Conservation (phyloP, 495 filamentous ascomycete genomes). For the Xanthoparmelia taractica region DNA sequence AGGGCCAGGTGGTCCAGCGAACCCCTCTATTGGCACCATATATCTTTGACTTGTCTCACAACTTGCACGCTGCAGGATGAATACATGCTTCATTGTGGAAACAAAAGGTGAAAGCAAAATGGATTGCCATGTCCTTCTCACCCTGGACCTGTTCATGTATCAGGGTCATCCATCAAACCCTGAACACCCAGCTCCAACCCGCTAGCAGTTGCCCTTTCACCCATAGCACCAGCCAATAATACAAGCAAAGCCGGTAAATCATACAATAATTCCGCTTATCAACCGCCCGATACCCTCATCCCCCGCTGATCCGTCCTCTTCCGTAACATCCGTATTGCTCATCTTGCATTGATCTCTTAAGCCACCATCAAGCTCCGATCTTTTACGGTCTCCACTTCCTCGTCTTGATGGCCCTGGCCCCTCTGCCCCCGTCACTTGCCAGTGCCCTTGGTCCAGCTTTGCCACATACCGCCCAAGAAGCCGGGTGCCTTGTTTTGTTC, state of each 20-base stretch:
- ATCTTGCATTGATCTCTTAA: background rate
- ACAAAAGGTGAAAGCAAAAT: background rate
- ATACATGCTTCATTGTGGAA: background rate
- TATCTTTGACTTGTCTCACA: no score
- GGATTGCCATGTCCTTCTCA: background rate
- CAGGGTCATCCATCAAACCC: background rate
- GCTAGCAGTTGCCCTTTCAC: background rate
- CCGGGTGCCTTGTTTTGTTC: conserved; percentile 42
- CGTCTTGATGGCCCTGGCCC: background rate
- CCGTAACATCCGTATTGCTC: background rate
- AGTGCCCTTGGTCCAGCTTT: conserved; percentile 29
- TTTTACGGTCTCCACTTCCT: background rate
- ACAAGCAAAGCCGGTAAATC: background rate
- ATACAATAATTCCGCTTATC: background rate
- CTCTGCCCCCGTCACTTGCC: conserved; percentile 13
- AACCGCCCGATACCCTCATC: background rate
- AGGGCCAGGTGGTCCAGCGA: no score
- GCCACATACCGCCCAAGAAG: conserved; percentile 47
- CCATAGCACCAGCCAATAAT: conserved; percentile 1
- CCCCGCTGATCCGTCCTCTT: background rate
- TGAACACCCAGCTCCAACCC: background rate
- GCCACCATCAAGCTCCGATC: background rate
- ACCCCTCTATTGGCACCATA: no score
- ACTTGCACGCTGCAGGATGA: no score
- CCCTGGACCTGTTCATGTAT: background rate